These are phyloP conservation scores for Eucalyptus guilfoylei DNA, from an alignment of 345 rosid species.

Conservation along the genomic window DNA sequence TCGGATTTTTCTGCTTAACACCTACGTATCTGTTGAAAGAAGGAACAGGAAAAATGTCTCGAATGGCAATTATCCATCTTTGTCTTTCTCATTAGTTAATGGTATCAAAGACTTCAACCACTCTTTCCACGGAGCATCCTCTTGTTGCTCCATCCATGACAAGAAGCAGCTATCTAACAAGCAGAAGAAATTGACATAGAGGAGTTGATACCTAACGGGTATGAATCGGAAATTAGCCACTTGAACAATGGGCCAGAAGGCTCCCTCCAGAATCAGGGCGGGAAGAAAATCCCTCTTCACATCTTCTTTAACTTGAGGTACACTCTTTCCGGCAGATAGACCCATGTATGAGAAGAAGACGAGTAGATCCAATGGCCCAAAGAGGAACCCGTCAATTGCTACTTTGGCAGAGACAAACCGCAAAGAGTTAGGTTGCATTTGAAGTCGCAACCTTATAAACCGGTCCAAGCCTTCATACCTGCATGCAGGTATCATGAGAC, in stretches of 20 bases:
- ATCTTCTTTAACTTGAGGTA: slow-evolving; percentile 64
- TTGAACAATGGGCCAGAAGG: slow-evolving; percentile 83
- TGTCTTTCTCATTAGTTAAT: not conserved
- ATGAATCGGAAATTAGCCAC: slow-evolving; percentile 75
- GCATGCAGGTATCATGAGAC: not conserved
- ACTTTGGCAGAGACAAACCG: slow-evolving; percentile 81
- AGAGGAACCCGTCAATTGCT: slow-evolving; percentile 77
- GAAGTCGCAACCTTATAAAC: slow-evolving; percentile 52
- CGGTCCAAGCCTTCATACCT: slow-evolving; percentile 89
- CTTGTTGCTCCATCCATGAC: slow-evolving; percentile 90
- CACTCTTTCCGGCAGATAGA: slow-evolving; percentile 56
- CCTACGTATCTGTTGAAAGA: not conserved
- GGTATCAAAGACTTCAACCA: slow-evolving; percentile 27
- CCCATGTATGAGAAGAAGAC: slow-evolving; percentile 93
- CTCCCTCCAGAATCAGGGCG: slow-evolving; percentile 75
- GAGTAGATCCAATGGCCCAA: slow-evolving; percentile 77
- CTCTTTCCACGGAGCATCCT: slow-evolving; percentile 90
- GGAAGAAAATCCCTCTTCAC: slow-evolving; percentile 90
- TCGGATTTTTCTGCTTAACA: not conserved
- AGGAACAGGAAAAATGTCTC: not conserved
- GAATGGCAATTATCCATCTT: slow-evolving; percentile 3
- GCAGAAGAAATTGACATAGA: slow-evolving; percentile 83
- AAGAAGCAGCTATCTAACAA: slow-evolving; percentile 81
- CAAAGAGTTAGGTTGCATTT: slow-evolving; percentile 49
- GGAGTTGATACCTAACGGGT: slow-evolving; percentile 87